Conservation (phyloP, 495 filamentous ascomycete species). For the Chlorociboria aeruginascens region DNA sequence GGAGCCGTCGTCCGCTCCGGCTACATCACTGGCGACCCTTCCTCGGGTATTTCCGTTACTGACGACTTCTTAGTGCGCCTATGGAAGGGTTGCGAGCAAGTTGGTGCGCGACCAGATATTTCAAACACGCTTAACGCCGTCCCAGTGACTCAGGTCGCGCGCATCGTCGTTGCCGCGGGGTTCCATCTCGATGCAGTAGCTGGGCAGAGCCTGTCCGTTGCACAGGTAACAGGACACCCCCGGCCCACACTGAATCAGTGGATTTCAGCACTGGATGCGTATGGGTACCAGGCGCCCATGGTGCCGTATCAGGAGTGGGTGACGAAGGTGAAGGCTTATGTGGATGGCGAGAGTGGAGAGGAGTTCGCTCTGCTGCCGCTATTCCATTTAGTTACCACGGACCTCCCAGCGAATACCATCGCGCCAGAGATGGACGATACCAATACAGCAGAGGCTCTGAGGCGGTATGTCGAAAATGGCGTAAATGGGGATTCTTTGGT, state of each 20-base stretch:
- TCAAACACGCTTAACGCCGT: constrained; percentile 82
- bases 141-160: constrained; percentile 70
- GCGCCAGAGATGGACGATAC: constrained; percentile 70
- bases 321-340: too few relatives aligned
- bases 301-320: too few relatives aligned
- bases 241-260: not conserved
- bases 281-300: not conserved
- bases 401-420: constrained; percentile 63
- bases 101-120: constrained; percentile 58
- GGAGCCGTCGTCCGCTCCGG: constrained; percentile 72
- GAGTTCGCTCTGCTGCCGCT: constrained; percentile 52
- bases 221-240: not conserved
- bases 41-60: constrained; percentile 59
- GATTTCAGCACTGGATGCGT: not conserved
- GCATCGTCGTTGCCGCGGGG: constrained; percentile 36
- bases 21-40: constrained; percentile 66
- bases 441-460: constrained; percentile 53
- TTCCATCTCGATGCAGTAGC: not conserved
- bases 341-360: too few relatives aligned
- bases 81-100: constrained; percentile 76
- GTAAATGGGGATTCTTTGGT: not conserved
- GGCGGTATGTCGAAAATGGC: constrained; percentile 34
- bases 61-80: constrained; percentile 90
- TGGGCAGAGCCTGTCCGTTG: not conserved
- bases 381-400: constrained; percentile 68